Conservation (phyloP, 768 basidiomycete species). For the Xerocomellus chrysenteron region DNA sequence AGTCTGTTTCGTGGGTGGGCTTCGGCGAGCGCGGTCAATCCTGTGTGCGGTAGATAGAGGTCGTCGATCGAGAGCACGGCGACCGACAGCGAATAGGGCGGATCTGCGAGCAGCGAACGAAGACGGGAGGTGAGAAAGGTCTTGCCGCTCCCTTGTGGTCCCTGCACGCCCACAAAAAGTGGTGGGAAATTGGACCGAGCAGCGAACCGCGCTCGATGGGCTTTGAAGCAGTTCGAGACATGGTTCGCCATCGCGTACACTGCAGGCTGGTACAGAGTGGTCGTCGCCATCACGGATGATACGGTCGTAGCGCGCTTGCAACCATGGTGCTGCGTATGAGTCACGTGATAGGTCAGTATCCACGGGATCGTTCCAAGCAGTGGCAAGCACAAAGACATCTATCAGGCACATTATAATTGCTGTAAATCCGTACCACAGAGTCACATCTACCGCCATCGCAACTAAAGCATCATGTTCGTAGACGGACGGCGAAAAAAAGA, state of each 20-base stretch:
- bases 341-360: slow-evolving; percentile 17
- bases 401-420: slow-evolving; percentile 24
- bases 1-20: slow-evolving; percentile 56
- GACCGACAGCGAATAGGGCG: slow-evolving; percentile 53
- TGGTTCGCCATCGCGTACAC: slow-evolving; percentile 41
- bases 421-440: slow-evolving; percentile 28
- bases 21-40: slow-evolving; percentile 53
- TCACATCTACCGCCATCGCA: slow-evolving; percentile 19
- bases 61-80: slow-evolving; percentile 79
- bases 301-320: background rate
- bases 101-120: slow-evolving; percentile 38
- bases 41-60: slow-evolving; percentile 76
- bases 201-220: slow-evolving; percentile 27
- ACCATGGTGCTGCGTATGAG: background rate
- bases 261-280: slow-evolving; percentile 27
- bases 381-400: background rate
- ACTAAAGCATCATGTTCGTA: slow-evolving; percentile 13
- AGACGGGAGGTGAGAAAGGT: slow-evolving; percentile 71
- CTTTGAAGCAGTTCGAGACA: slow-evolving; percentile 36
- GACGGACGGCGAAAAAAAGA: slow-evolving; percentile 5
- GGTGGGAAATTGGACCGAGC: slow-evolving; percentile 40
- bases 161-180: slow-evolving; percentile 85
- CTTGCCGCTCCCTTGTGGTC: slow-evolving; percentile 94
- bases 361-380: background rate
- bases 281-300: slow-evolving; percentile 15